These are phyloP conservation scores for Gamarada debralockiae DNA, from an alignment of 495 filamentous ascomycete species.

Conservation along the genomic window DNA sequence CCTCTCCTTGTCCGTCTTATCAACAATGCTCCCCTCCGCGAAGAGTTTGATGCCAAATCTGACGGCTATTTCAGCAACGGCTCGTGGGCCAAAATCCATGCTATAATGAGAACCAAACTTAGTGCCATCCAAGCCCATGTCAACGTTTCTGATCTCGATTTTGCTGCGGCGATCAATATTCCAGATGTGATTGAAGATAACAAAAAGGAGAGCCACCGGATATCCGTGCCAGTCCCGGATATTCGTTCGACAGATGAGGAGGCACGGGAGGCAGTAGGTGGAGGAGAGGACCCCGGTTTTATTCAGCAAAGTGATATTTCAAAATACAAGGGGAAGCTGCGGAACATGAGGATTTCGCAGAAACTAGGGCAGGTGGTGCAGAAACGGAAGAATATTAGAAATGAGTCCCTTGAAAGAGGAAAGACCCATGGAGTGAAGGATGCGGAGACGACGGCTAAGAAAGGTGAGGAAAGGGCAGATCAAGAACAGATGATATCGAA, in stretches of 20 bases:
- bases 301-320: conserved; percentile 2
- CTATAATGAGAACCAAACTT: conserved; percentile 83
- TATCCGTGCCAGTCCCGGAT: conserved; percentile 29
- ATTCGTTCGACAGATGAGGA: conserved; percentile 26
- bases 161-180: conserved; percentile 34
- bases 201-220: not conserved
- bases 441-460: not conserved
- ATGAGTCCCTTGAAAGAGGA: not conserved
- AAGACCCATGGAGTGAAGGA: not conserved
- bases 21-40: conserved; percentile 38
- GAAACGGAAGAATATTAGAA: not conserved
- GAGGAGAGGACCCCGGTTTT: not conserved
- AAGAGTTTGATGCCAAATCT: conserved; percentile 49
- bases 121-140: conserved; percentile 42
- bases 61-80: conserved; percentile 84
- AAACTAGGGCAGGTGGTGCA: not conserved
- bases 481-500: no score
- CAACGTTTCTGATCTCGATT: conserved; percentile 49
- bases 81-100: conserved; percentile 72
- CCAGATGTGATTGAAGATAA: conserved; percentile 39
- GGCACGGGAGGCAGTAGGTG: not conserved
- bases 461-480: no score
- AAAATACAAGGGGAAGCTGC: not conserved
- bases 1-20: conserved; percentile 59
- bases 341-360: not conserved